phyloP scores from a whole-genome alignment of 1,284 basidiomycete genomes.

The Ganoderma sp. region DNA sequence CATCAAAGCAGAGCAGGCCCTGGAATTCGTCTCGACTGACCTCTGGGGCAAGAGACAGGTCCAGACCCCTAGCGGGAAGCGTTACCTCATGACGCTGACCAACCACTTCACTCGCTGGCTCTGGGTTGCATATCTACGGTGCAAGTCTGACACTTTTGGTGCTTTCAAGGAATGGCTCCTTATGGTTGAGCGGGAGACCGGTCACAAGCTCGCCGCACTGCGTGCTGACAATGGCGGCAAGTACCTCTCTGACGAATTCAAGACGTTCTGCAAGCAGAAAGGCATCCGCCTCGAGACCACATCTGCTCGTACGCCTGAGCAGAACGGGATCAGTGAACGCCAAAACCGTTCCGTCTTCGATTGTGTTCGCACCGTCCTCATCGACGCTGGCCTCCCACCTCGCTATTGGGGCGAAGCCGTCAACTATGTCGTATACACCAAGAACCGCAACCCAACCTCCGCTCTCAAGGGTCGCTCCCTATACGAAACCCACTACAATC shows the following conservation, averaged over 20 bases:
- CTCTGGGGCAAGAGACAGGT: slow-evolving; percentile 16
- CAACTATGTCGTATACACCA: slow-evolving; percentile 41
- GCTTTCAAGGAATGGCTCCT: slow-evolving; percentile 18
- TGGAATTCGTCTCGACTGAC: slow-evolving; percentile 9
- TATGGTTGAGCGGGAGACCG: slow-evolving; percentile 14
- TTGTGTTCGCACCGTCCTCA: slow-evolving; percentile 32
- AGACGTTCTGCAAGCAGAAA: slow-evolving; percentile 16
- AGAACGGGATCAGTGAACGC: slow-evolving; percentile 43
- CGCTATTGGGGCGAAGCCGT: slow-evolving; percentile 49
- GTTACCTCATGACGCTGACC: slow-evolving; percentile 19
- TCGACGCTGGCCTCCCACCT: slow-evolving; percentile 37
- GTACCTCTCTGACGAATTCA: slow-evolving; percentile 21
- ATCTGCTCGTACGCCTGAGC: slow-evolving; percentile 31
- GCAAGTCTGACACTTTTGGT: slow-evolving; percentile 20
- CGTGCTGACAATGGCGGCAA: slow-evolving; percentile 31
- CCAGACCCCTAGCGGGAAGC: slow-evolving; percentile 12
- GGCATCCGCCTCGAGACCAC: slow-evolving; percentile 13
- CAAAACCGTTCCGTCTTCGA: slow-evolving; percentile 41
- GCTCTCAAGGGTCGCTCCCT: slow-evolving; percentile 43
- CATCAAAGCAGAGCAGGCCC: slow-evolving; percentile 3
- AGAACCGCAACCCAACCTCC: slow-evolving; percentile 39
- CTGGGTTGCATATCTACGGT: slow-evolving; percentile 12
- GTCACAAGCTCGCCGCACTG: slow-evolving; percentile 16
- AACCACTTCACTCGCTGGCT: slow-evolving; percentile 12
- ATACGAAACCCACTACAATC: slow-evolving; percentile 35